These are phyloP conservation scores for Malassezia japonica DNA, from an alignment of 1,284 basidiomycete species.

Conservation along the genomic window DNA sequence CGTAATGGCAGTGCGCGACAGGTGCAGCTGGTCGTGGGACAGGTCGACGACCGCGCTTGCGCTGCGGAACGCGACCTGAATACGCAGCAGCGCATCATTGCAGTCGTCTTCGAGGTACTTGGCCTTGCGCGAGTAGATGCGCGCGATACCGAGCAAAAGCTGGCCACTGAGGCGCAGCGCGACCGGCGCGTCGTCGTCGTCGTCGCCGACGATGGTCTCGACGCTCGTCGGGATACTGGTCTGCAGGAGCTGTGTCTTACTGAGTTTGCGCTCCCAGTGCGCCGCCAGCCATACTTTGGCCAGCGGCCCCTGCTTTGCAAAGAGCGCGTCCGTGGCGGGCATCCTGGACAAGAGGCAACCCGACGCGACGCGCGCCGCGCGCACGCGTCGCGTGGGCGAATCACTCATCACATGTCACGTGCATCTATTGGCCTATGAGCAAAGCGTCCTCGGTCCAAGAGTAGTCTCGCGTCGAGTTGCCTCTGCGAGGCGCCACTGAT, in stretches of 20 bases:
- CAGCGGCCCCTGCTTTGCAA: constrained; percentile 82
- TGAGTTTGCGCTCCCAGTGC: constrained; percentile 94
- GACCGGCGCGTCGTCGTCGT: constrained; percentile 66
- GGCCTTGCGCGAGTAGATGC: constrained; percentile 93
- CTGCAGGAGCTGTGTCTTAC: constrained; percentile 83
- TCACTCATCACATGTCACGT: neutral
- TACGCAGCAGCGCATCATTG: constrained; percentile 86
- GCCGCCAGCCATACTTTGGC: constrained; percentile 97
- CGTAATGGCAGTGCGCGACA: constrained; percentile 76
- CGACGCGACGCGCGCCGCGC: neutral
- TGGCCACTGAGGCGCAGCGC: constrained; percentile 89
- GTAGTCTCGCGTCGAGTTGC: constrained; percentile 47
- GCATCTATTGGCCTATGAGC: neutral
- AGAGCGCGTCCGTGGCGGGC: constrained; percentile 87
- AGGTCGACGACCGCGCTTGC: constrained; percentile 70
- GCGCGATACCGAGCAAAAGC: constrained; percentile 83
- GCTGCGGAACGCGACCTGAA: constrained; percentile 90
- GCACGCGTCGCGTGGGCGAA: neutral
- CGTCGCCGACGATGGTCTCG: constrained; percentile 56
- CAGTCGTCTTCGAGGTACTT: constrained; percentile 96
- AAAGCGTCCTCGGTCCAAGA: constrained; percentile 29
- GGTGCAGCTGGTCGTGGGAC: constrained; percentile 81
- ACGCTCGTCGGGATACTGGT: constrained; percentile 89
- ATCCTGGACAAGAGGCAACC: constrained; percentile 29
- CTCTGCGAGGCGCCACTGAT: constrained; percentile 40